A percentile compares a stretch with the other conserved stretches of the same genome.
These are phyloP conservation scores for Botryococcus braunii DNA, from an alignment of 163 green algal genomes.

Conservation along the genomic window DNA sequence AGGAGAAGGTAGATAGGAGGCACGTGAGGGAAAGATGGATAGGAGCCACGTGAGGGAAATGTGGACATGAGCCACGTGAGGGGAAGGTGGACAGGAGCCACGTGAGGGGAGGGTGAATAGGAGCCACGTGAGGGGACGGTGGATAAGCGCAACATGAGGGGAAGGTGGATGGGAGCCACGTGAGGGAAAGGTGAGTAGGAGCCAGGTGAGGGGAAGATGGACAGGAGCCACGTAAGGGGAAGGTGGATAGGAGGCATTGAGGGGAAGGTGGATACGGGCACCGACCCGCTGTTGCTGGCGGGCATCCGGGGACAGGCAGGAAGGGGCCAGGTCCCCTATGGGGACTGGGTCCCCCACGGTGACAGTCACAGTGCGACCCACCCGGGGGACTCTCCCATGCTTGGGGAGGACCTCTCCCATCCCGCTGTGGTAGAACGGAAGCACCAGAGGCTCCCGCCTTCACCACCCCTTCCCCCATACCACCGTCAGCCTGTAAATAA, in stretches of 20 bases:
- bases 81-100: no score
- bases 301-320: slow-evolving; percentile 30
- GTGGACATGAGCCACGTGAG: no score
- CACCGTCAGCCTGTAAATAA: no score
- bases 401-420: slow-evolving; percentile 53
- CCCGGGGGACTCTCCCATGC: slow-evolving; percentile 21
- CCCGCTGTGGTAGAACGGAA: slow-evolving; percentile 75
- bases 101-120: no score
- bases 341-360: slow-evolving; percentile 59
- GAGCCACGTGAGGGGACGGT: not conserved
- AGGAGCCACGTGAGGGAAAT: no score
- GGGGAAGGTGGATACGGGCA: not conserved
- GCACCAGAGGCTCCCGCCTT: slow-evolving; percentile 54
- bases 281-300: slow-evolving; percentile 30
- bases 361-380: slow-evolving; percentile 50
- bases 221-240: not conserved
- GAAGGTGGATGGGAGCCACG: not conserved
- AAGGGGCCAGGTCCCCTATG: slow-evolving; percentile 52
- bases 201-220: not conserved
- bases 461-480: no score
- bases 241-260: not conserved
- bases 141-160: not conserved
- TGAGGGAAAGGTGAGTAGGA: not conserved
- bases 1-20: no score
- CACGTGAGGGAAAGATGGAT: no score